phyloP scores from a whole-genome alignment of 345 rosid species.

The Kandelia obovata region DNA sequence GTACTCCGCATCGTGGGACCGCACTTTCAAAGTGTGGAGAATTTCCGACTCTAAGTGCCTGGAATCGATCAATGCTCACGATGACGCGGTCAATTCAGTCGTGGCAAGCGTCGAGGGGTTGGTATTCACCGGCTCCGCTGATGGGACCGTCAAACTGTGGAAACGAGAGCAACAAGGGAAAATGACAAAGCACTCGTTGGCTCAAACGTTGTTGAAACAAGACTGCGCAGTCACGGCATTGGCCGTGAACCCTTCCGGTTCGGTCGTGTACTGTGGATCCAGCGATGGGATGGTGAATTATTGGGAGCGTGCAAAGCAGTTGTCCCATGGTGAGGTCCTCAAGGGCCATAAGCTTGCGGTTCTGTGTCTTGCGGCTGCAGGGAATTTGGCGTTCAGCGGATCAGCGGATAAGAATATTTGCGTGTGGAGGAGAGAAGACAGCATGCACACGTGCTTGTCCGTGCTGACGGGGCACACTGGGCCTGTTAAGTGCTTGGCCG shows the following conservation, averaged over 20 bases:
- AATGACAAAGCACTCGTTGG: constrained; percentile 50
- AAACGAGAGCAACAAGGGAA: constrained; percentile 53
- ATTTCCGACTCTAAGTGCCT: constrained; percentile 81
- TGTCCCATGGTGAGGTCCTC: constrained; percentile 69
- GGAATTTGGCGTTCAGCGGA: constrained; percentile 75
- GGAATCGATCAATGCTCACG: constrained; percentile 78
- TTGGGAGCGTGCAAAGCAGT: constrained; percentile 74
- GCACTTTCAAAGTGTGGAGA: constrained; percentile 92
- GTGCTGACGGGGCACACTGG: constrained; percentile 90
- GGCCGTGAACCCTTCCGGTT: constrained; percentile 47
- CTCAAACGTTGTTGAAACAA: constrained; percentile 64
- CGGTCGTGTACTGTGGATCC: constrained; percentile 71
- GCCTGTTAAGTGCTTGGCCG: constrained; percentile 87
- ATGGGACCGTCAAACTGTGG: constrained; percentile 92
- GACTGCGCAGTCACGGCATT: constrained; percentile 91
- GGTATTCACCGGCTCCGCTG: constrained; percentile 89
- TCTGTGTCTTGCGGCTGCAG: constrained; percentile 70
- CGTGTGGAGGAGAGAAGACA: constrained; percentile 77
- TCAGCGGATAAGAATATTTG: constrained; percentile 97
- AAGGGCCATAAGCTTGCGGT: constrained; percentile 90
- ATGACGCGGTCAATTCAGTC: constrained; percentile 91
- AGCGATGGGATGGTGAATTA: constrained; percentile 86
- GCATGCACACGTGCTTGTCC: constrained; percentile 70
- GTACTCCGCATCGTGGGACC: constrained; percentile 94
- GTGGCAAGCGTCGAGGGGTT: constrained; percentile 47